A percentile compares a stretch with the other conserved stretches of the same genome.
Evolutionary conservation across 257 asterid species (phyloP).

Genomic region (Echites panduratus): DNA sequence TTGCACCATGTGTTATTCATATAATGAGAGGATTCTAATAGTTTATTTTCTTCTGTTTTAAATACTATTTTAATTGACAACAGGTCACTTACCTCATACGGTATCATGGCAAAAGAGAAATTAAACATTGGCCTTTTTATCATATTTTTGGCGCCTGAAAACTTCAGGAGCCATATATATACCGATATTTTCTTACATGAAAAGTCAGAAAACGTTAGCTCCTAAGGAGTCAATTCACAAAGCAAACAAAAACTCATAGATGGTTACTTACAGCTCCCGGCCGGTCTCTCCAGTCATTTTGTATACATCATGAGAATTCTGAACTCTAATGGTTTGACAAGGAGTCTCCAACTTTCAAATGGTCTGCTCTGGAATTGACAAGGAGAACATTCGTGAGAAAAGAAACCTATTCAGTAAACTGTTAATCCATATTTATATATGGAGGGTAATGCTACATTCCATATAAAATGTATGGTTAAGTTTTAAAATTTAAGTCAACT

Average conservation of each 20-base stretch:
- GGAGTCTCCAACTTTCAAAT: conserved; percentile 97
- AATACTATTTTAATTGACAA: background rate
- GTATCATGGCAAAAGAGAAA: conserved; percentile 96
- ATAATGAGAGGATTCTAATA: background rate
- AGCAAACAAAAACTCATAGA: background rate
- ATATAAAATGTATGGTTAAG: too few species aligned
- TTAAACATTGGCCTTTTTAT: conserved; percentile 91
- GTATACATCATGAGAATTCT: conserved; percentile 85
- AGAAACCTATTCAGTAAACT: conserved; percentile 20
- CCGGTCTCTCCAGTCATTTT: conserved; percentile 99
- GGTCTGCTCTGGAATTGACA: conserved; percentile 87
- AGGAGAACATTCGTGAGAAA: conserved; percentile 86
- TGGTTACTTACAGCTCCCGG: conserved; percentile 89
- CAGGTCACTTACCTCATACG: conserved; percentile 64
- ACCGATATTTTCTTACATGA: conserved; percentile 52
- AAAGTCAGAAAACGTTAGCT: conserved; percentile 11
- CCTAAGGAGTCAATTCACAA: background rate
- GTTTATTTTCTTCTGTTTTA: background rate
- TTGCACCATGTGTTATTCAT: conserved; percentile 37
- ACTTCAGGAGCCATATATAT: conserved; percentile 99
- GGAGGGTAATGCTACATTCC: too few species aligned
- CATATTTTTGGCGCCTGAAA: conserved; percentile 91
- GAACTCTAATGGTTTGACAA: conserved; percentile 86
- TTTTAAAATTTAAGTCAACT: too few species aligned
- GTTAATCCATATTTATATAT: background rate